Base-by-base conservation (phyloP, 1,139 yeast species). In the Spathaspora sp. region DNA sequence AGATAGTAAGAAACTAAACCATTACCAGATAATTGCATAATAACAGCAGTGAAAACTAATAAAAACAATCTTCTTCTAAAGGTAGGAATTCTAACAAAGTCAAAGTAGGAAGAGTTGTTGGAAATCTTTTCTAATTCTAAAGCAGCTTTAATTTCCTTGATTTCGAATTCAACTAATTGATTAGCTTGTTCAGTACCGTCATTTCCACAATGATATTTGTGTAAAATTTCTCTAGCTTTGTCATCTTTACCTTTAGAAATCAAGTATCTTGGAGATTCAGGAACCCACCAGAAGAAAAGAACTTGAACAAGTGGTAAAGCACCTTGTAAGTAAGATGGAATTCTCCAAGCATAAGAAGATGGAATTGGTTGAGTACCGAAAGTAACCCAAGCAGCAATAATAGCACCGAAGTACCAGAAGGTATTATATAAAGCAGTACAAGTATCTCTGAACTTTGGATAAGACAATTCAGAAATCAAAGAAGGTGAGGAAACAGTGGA, bases 321-420 rank as follows among this genome's bases (percentile, higher is more conserved):
- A 43, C 70, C 73, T 58, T 78, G 82, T 50, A 76, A 58, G 51
- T 68, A 68, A 7, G 79, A 73, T 6, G 81, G 80, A 45, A 76
- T 65, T 53, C 70, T 66, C 81, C 81, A 76, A 11, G 72, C 58
- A 47, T 56, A 56, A 51, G 67, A 61, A 27, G 46, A 42, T 26
- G 52, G 43, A 11, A 71, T 52, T 13, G 59, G 56, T 47, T 70
- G 65, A 13, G 80, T 70, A 43, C 82, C 82, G 51, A 68, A 76
- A 2, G 81, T 70, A 33, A 75, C 68, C 77, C 81, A 72, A 2
- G 86, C 78, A 7, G 84, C 84, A 42, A 81, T 55, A 34, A 76
- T 60, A 8, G 84, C 78, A 38, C 86, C 86, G 41, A 78, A 55
- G 72, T 60, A 69, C 76, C 79, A 76, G 63, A 59, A 82, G 55